Conservation (phyloP, 352 stramenopile genomes). For the Pythium diclinum region DNA sequence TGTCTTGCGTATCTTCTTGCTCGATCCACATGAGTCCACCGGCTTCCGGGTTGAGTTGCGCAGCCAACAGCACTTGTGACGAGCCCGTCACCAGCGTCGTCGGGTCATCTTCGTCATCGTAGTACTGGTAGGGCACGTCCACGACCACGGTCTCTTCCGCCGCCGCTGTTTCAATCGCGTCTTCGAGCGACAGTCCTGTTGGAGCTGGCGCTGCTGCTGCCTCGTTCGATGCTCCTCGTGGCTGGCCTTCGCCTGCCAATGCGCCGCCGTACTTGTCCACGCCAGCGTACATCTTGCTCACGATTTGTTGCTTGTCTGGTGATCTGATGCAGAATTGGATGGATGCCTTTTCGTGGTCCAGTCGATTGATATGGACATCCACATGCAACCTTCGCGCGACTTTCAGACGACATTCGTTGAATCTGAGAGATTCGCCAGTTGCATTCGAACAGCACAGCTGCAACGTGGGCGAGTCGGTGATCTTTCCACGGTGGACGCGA, state of each 20-base stretch:
- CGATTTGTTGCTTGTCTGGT: constrained; percentile 1
- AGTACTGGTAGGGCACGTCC: constrained; percentile 77
- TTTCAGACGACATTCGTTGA: neutral
- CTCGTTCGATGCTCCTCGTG: constrained; percentile 20
- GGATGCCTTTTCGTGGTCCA: constrained; percentile 16
- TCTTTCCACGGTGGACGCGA: neutral
- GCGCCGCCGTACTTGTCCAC: constrained; percentile 82
- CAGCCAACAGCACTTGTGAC: constrained; percentile 65
- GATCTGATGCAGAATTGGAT: constrained; percentile 12
- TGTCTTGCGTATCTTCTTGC: constrained; percentile 48
- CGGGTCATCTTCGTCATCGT: constrained; percentile 61
- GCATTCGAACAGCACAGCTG: constrained; percentile 5
- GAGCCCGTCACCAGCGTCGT: constrained; percentile 51
- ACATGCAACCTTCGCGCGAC: constrained; percentile 9
- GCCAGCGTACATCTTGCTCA: constrained; percentile 61
- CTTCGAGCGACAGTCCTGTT: constrained; percentile 57
- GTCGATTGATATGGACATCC: neutral
- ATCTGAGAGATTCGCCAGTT: constrained; percentile 13
- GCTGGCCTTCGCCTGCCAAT: constrained; percentile 61
- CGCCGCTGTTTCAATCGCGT: constrained; percentile 70
- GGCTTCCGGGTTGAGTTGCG: constrained; percentile 68
- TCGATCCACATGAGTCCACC: constrained; percentile 83
- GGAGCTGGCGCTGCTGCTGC: constrained; percentile 12
- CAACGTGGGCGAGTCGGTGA: neutral
- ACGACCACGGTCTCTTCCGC: constrained; percentile 81